These are phyloP conservation scores for Huntiella abstrusa DNA, from an alignment of 2,329 filamentous ascomycete species.

Conservation along the genomic window DNA sequence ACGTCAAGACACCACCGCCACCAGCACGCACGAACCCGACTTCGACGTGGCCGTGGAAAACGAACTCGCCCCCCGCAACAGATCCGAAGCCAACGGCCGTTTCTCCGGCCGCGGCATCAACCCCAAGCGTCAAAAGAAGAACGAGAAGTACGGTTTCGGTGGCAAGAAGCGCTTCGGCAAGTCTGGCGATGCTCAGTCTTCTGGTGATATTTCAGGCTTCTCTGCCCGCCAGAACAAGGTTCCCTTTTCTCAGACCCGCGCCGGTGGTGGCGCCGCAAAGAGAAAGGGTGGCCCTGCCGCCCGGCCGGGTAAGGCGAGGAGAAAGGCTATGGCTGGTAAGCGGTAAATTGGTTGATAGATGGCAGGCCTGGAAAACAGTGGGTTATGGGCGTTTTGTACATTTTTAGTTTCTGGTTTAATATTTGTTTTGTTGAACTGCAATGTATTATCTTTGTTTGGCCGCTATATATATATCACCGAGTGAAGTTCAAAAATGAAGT, in stretches of 20 bases:
- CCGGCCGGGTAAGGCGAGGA: slow-evolving; percentile 13
- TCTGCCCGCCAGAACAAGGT: slow-evolving; percentile 41
- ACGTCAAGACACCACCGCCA: slow-evolving; percentile 51
- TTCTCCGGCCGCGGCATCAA: slow-evolving; percentile 26
- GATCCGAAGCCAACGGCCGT: slow-evolving; percentile 23
- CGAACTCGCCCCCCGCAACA: slow-evolving; percentile 28
- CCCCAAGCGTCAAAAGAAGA: slow-evolving; percentile 76
- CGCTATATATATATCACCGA: too few species aligned
- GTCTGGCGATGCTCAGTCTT: slow-evolving; percentile 74
- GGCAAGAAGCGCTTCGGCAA: slow-evolving; percentile 87
- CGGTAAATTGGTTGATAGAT: slow-evolving; percentile 4
- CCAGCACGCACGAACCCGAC: slow-evolving; percentile 56
- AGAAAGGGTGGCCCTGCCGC: slow-evolving; percentile 5
- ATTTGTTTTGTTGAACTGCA: too few species aligned
- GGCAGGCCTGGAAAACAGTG: too few species aligned
- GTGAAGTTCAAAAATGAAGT: too few species aligned
- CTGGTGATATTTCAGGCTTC: slow-evolving; percentile 63
- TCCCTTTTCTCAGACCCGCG: slow-evolving; percentile 8
- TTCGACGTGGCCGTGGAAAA: slow-evolving; percentile 79
- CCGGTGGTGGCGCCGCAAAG: slow-evolving; percentile 7
- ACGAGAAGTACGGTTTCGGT: slow-evolving; percentile 86
- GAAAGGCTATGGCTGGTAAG: slow-evolving; percentile 12
- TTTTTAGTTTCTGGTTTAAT: too few species aligned
- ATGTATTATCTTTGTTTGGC: too few species aligned
- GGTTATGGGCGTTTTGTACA: too few species aligned